Evolutionary conservation across 176 grass and related monocot genomes (phyloP).

Genomic region (Leersia perrieri): DNA sequence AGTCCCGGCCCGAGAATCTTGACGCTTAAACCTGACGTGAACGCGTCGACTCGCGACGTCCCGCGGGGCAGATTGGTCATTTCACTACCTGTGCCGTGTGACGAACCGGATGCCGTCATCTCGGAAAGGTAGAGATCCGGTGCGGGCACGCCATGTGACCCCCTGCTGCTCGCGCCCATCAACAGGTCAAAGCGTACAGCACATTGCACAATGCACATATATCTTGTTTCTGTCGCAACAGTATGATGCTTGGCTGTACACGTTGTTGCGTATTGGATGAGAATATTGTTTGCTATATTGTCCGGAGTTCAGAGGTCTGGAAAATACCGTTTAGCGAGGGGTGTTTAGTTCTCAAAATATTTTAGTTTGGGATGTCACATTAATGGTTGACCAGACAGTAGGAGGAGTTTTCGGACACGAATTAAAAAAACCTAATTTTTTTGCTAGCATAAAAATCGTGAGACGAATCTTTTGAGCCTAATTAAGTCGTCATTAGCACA

Average conservation of each 20-base stretch:
- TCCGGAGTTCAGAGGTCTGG: not conserved
- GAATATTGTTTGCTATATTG: not conserved
- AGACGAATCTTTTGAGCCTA: too few relatives aligned
- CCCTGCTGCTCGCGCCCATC: not conserved
- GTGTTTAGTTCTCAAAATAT: too few relatives aligned
- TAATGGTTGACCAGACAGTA: too few relatives aligned
- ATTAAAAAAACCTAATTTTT: too few relatives aligned
- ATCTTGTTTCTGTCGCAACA: not conserved
- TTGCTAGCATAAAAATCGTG: too few relatives aligned
- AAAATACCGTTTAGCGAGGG: too few relatives aligned
- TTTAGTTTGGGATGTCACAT: too few relatives aligned
- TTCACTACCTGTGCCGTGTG: not conserved
- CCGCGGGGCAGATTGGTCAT: not conserved
- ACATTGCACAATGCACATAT: too few relatives aligned
- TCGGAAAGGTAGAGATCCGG: not conserved
- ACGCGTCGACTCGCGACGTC: conserved; percentile 28
- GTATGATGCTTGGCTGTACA: not conserved
- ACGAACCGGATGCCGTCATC: conserved; percentile 58
- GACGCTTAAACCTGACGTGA: conserved; percentile 16
- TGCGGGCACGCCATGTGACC: conserved; percentile 21
- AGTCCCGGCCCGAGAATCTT: conserved; percentile 20
- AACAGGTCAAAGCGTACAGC: not conserved
- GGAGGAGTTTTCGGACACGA: too few relatives aligned
- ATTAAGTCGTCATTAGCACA: too few relatives aligned
- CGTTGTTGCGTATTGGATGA: not conserved